Evolutionary conservation across 352 stramenopile genomes (phyloP).

Genomic region (Pilasporangium apinafurcum): DNA sequence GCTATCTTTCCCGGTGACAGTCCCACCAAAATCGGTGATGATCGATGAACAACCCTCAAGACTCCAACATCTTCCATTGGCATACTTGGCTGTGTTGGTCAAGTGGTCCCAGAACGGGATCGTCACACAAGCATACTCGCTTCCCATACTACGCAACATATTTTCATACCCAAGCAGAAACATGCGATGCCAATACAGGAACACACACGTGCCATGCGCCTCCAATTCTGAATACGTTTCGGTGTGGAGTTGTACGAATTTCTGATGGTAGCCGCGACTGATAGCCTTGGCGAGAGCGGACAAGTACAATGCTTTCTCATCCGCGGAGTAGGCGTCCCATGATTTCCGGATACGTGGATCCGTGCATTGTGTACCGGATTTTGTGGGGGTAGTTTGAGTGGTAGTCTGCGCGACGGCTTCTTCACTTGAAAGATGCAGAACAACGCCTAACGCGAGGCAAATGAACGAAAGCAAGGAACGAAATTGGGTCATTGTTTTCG

Average conservation of each 20-base stretch:
- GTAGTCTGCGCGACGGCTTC: no score
- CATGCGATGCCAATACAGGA: conserved; percentile 71
- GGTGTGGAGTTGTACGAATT: conserved; percentile 58
- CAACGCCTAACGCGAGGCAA: no score
- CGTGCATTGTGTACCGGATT: no score
- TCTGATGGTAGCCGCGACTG: conserved; percentile 27
- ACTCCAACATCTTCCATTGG: conserved; percentile 15
- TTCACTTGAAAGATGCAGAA: no score
- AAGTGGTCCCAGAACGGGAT: conserved; percentile 60
- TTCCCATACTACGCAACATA: conserved; percentile 45
- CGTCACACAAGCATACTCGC: conserved; percentile 41
- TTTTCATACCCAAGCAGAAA: conserved; percentile 64
- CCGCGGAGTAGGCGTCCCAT: conserved; percentile 27
- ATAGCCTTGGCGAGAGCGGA: conserved; percentile 29
- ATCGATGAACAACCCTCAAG: conserved; percentile 31
- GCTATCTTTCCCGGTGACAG: conserved; percentile 1
- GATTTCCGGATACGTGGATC: conserved; percentile 42
- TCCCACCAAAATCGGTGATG: conserved; percentile 22
- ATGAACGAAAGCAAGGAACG: no score
- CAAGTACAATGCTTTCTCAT: conserved; percentile 32
- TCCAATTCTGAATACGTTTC: conserved; percentile 33
- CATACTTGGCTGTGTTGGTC: conserved; percentile 9
- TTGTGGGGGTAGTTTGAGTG: no score
- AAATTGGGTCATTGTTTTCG: no score
- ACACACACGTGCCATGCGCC: conserved; percentile 54